Conservation (phyloP, 2,329 filamentous ascomycete species). For the Botrytis fabae region DNA sequence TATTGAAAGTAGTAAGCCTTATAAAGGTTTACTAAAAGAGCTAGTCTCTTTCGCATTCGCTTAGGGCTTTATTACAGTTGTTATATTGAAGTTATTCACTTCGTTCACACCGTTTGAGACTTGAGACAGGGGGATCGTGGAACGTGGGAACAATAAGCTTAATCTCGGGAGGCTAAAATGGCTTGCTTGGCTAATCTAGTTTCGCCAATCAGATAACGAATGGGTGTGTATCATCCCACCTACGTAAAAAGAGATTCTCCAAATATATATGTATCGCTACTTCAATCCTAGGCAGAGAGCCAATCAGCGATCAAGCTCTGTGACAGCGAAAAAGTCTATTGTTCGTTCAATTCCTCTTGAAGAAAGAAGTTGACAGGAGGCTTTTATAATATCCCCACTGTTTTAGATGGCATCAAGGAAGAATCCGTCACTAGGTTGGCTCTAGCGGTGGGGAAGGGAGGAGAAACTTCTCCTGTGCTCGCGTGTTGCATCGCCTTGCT, state of each 20-base stretch:
- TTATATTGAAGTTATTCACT: no score
- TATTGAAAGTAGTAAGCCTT: no score
- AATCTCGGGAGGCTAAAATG: slow-evolving; percentile 8
- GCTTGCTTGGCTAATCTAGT: background rate
- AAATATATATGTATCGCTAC: background rate
- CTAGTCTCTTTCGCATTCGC: no score
- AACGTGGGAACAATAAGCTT: slow-evolving; percentile 13
- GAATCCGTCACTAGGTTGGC: background rate
- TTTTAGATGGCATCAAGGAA: background rate
- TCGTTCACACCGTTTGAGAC: no score
- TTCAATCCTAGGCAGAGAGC: background rate
- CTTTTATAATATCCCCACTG: slow-evolving; percentile 1
- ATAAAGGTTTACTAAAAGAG: no score
- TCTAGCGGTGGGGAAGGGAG: background rate
- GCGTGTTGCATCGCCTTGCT: background rate
- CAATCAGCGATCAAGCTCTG: background rate
- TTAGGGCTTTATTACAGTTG: no score
- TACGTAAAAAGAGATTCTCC: background rate
- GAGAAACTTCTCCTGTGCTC: background rate
- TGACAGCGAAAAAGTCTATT: background rate
- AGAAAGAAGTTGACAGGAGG: slow-evolving; percentile 9
- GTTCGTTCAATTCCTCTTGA: background rate
- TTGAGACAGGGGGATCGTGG: background rate
- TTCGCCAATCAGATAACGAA: background rate
- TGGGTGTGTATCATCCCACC: background rate